phyloP scores from a whole-genome alignment of 2,329 filamentous ascomycete species.

The Exophiala lecanii-corni region DNA sequence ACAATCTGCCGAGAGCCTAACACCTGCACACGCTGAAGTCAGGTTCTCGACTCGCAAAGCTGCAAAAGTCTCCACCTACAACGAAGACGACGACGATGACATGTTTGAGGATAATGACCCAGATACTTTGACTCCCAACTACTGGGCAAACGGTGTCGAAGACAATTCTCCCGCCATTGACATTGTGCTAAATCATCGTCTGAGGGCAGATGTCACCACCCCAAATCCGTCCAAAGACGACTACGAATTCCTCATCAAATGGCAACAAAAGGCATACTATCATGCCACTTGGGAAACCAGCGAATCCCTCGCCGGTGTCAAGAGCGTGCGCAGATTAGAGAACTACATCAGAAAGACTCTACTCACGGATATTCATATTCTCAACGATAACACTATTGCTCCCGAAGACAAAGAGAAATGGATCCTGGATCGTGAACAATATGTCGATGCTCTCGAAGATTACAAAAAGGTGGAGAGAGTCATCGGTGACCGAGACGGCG shows the following conservation, averaged over 20 bases:
- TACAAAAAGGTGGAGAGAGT: conserved; percentile 91
- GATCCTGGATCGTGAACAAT: conserved; percentile 88
- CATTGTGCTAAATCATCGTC: conserved; percentile 78
- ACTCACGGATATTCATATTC: conserved; percentile 71
- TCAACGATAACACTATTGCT: conserved; percentile 67
- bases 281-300: conserved; percentile 93
- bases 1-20: conserved; percentile 59
- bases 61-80: conserved; percentile 67
- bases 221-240: conserved; percentile 56
- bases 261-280: conserved; percentile 91
- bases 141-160: conserved; percentile 66
- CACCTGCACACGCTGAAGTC: conserved; percentile 69
- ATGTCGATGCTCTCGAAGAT: conserved; percentile 81
- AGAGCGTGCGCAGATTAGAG: conserved; percentile 82
- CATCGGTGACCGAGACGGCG: conserved; percentile 75
- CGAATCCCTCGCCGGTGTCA: conserved; percentile 67
- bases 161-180: conserved; percentile 84
- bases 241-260: conserved; percentile 91
- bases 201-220: conserved; percentile 59
- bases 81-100: conserved; percentile 60
- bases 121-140: conserved; percentile 60
- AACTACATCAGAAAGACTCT: conserved; percentile 90
- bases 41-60: conserved; percentile 80
- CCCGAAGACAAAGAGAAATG: conserved; percentile 89
- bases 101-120: conserved; percentile 52